phyloP scores from a whole-genome alignment of 2,329 filamentous ascomycete genomes.

The Zasmidium angulare region DNA sequence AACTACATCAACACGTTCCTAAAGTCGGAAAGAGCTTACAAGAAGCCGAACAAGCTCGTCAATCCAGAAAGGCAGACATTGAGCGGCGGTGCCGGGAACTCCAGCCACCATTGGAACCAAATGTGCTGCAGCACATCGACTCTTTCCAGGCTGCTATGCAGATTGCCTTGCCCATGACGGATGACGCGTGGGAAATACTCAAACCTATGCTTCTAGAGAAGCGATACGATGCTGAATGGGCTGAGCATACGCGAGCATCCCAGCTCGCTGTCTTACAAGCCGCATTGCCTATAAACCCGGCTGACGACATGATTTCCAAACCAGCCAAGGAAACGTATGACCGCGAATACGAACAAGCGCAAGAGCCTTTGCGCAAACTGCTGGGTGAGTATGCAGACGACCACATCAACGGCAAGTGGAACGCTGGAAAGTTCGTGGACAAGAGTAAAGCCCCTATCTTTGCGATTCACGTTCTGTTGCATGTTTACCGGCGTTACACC shows the following conservation, averaged over 20 bases:
- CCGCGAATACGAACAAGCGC: constrained; percentile 68
- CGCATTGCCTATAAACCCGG: constrained; percentile 48
- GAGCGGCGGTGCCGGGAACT: constrained; percentile 65
- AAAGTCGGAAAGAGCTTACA: constrained; percentile 56
- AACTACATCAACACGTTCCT: constrained; percentile 25
- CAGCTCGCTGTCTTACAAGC: constrained; percentile 43
- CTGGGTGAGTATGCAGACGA: constrained; percentile 69
- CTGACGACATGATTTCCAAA: constrained; percentile 50
- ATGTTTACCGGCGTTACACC: constrained; percentile 56
- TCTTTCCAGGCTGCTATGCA: constrained; percentile 73
- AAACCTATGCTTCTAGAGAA: constrained; percentile 67
- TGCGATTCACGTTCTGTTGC: constrained; percentile 68
- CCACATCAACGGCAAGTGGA: constrained; percentile 66
- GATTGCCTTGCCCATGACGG: constrained; percentile 66
- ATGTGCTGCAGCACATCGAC: constrained; percentile 66
- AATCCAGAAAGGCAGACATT: constrained; percentile 66
- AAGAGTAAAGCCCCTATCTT: constrained; percentile 66
- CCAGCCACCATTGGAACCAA: constrained; percentile 62
- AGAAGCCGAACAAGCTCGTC: constrained; percentile 64
- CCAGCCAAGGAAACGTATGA: constrained; percentile 62
- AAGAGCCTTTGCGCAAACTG: constrained; percentile 64
- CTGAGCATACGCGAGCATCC: constrained; percentile 50
- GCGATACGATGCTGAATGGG: constrained; percentile 61
- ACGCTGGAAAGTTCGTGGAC: constrained; percentile 61
- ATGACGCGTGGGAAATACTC: constrained; percentile 68